phyloP scores from a whole-genome alignment of 1,139 yeast species.

The Kurtzmaniella quercitrusa region DNA sequence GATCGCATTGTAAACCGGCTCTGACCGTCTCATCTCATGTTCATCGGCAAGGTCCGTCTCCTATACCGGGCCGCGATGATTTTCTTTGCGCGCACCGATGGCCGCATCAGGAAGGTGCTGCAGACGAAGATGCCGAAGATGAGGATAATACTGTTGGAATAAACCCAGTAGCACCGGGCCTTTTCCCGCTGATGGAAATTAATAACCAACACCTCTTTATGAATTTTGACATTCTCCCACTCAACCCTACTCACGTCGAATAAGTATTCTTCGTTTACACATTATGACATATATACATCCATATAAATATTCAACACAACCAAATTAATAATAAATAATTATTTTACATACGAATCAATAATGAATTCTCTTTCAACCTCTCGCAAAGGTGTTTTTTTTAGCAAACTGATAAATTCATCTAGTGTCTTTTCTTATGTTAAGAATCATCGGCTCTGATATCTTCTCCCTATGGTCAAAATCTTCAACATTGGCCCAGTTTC shows the following conservation, averaged over 20 bases:
- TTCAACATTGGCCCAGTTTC: too few species aligned
- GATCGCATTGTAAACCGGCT: not conserved
- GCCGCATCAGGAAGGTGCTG: not conserved
- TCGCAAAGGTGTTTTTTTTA: too few species aligned
- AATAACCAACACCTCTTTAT: slow-evolving; percentile 21
- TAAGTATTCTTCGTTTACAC: not conserved
- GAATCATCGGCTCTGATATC: too few species aligned
- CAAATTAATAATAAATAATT: too few species aligned
- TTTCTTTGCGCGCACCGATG: too few species aligned
- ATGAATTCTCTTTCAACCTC: too few species aligned
- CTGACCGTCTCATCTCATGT: not conserved
- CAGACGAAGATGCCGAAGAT: not conserved
- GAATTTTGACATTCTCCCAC: slow-evolving; percentile 26
- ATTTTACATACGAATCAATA: too few species aligned
- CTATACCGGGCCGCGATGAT: too few species aligned
- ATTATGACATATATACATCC: not conserved
- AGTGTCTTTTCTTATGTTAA: too few species aligned
- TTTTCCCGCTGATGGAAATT: slow-evolving; percentile 35
- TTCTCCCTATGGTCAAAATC: too few species aligned
- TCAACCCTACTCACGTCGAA: slow-evolving; percentile 24
- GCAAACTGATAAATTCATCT: too few species aligned
- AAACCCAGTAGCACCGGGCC: slow-evolving; percentile 29
- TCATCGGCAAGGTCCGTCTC: not conserved
- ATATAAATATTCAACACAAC: slow-evolving; percentile 3
- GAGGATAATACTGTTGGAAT: slow-evolving; percentile 4